phyloP scores from a whole-genome alignment of 352 stramenopile species.

The Phytophthora quininea region DNA sequence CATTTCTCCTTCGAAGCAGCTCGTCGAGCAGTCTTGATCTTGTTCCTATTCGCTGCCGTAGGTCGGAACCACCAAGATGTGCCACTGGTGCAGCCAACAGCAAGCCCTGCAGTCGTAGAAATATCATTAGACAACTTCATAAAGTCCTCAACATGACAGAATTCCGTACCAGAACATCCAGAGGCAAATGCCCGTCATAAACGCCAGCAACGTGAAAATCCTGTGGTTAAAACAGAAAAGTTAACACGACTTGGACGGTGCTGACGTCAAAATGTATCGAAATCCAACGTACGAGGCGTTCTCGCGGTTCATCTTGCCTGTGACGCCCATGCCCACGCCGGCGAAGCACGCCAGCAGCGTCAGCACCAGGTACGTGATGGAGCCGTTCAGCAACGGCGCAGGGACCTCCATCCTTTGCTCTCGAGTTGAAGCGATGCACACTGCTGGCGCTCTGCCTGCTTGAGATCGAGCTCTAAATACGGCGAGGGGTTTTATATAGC shows the following conservation, averaged over 20 bases:
- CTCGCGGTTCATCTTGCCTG: slow-evolving; percentile 85
- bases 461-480: not conserved
- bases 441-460: slow-evolving; percentile 10
- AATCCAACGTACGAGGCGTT: slow-evolving; percentile 89
- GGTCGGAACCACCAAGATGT: slow-evolving; percentile 86
- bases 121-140: too few relatives aligned
- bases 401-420: slow-evolving; percentile 75
- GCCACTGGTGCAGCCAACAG: slow-evolving; percentile 91
- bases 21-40: too few relatives aligned
- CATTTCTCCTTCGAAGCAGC: slow-evolving; percentile 1
- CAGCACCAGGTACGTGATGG: slow-evolving; percentile 89
- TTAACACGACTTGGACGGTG: too few relatives aligned
- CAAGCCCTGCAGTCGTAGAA: slow-evolving; percentile 75
- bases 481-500: slow-evolving; percentile 15
- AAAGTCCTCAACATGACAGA: too few relatives aligned
- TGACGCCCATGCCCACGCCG: slow-evolving; percentile 78
- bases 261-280: too few relatives aligned
- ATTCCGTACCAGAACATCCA: slow-evolving; percentile 88
- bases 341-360: slow-evolving; percentile 81
- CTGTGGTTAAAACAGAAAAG: slow-evolving; percentile 44
- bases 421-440: slow-evolving; percentile 26
- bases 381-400: slow-evolving; percentile 76
- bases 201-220: slow-evolving; percentile 81
- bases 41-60: slow-evolving; percentile 69
- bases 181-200: slow-evolving; percentile 85